phyloP scores from a whole-genome alignment of 148 eudicot genomes.

The Oxyria digyna region DNA sequence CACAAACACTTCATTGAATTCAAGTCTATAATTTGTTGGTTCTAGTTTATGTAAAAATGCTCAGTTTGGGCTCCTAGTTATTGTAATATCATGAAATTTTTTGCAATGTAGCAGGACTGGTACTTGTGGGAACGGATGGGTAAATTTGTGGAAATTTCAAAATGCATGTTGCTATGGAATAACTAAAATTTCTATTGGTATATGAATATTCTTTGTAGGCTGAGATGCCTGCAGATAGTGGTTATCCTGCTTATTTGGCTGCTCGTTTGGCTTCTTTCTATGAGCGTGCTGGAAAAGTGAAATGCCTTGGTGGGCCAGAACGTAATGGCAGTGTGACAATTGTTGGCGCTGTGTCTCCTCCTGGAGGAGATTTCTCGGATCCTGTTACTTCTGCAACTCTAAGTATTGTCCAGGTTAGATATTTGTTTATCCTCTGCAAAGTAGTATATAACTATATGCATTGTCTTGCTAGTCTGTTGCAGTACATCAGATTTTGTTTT shows the following conservation, averaged over 20 bases:
- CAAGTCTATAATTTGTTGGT: background rate
- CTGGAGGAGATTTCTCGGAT: conserved; percentile 99
- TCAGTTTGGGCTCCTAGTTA: background rate
- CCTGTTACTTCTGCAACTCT: conserved; percentile 98
- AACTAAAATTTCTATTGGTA: background rate
- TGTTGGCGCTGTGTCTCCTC: conserved; percentile 99
- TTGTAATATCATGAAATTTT: background rate
- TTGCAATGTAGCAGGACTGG: background rate
- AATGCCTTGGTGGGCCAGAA: conserved; percentile 97
- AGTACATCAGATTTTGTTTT: background rate
- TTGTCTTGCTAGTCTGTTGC: background rate
- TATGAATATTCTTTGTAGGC: conserved; percentile 37
- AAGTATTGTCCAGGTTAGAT: conserved; percentile 88
- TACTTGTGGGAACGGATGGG: background rate
- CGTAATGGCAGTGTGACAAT: conserved; percentile 97
- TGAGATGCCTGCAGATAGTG: conserved; percentile 99
- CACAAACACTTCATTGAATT: background rate
- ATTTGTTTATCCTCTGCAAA: background rate
- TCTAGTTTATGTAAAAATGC: background rate
- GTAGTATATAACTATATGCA: background rate
- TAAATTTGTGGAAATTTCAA: background rate
- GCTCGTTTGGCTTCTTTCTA: conserved; percentile 98
- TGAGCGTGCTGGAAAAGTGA: conserved; percentile 99
- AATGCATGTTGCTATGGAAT: background rate
- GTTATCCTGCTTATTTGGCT: conserved; percentile 99